Base-by-base conservation (phyloP, 306 rosid genomes). In the Sechiopsis laciniata region DNA sequence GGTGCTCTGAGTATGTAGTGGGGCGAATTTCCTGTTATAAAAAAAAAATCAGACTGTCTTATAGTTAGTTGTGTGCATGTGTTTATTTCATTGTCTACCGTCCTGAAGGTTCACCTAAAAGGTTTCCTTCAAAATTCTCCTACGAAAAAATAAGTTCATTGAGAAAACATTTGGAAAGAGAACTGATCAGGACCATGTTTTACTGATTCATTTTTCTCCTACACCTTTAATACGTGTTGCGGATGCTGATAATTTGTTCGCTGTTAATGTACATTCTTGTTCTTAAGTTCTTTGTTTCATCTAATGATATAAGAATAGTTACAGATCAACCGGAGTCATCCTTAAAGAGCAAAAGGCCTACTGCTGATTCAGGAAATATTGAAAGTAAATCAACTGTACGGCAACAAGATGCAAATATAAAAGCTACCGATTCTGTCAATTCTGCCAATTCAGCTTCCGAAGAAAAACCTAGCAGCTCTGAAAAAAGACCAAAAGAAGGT, bases 401-500 rank as follows among this genome's bases (percentile, higher is more conserved):
- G 79, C 82, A 81, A 76, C 81, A 46, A 82, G 76, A 55, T 64
- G 70, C 53, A 53, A 79, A 74, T 48, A 9, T 50, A 35, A 85
- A 75, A 81, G 71, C 77, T 66, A 77, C 65, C 50, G 59, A 17
- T 73, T 79, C 78, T 73, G 68, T 9, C 13, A 83, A 83, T 46
- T 65, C 84, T n/a, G n/a, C n/a, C n/a, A n/a, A n/a, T n/a, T n/a
- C n/a, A n/a, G n/a, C n/a, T n/a, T n/a, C n/a, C 69, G 91, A 85
- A 77, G 96, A 86, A 24, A 89, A 91, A 74, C 88, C 97, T 48
- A 88, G 87, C 57, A 82, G 87, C 88, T 91, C 97, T 9, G 81
- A 72, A 75, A 61, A 87, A 62, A 89, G 99, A 83, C 96, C 91
- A 59, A 94, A 84, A 84, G 97, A 94, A 94, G 97, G 98, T 90